Evolutionary conservation across 345 rosid genomes (phyloP).

Genomic region (Eucalyptus cloeziana): DNA sequence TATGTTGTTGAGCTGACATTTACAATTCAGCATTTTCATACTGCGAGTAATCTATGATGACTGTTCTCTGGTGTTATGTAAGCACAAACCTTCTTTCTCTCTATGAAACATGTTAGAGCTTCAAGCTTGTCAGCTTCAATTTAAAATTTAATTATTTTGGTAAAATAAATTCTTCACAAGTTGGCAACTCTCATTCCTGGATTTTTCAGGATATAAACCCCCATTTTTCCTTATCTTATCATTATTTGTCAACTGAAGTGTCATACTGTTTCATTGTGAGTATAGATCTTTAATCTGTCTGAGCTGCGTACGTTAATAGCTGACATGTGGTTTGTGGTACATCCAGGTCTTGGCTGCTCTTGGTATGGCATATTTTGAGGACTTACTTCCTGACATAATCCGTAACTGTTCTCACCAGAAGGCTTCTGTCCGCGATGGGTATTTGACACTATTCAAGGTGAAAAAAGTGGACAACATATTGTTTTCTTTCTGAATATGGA

Average conservation of each 20-base stretch:
- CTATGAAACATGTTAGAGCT: background rate
- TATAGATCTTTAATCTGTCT: background rate
- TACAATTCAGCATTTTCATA: background rate
- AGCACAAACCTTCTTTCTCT: background rate
- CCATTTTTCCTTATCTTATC: background rate
- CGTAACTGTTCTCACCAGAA: conserved; percentile 88
- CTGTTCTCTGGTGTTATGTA: background rate
- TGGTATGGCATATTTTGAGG: conserved; percentile 74
- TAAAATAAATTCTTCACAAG: background rate
- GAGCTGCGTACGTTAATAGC: background rate
- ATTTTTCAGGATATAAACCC: background rate
- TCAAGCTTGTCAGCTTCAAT: background rate
- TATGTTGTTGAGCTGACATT: background rate
- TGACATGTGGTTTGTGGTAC: background rate
- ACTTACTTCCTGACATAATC: conserved; percentile 81
- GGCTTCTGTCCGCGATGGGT: conserved; percentile 97
- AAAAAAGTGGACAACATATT: background rate
- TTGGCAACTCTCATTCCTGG: background rate
- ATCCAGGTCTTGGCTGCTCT: conserved; percentile 91
- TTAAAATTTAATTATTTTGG: background rate
- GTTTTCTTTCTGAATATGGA: background rate
- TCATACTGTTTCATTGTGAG: background rate
- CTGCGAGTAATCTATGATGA: background rate
- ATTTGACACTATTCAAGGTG: conserved; percentile 95
- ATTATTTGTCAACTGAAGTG: background rate